Evolutionary conservation across 2,329 filamentous ascomycete species (phyloP).

Genomic region (Xylaria sp.): DNA sequence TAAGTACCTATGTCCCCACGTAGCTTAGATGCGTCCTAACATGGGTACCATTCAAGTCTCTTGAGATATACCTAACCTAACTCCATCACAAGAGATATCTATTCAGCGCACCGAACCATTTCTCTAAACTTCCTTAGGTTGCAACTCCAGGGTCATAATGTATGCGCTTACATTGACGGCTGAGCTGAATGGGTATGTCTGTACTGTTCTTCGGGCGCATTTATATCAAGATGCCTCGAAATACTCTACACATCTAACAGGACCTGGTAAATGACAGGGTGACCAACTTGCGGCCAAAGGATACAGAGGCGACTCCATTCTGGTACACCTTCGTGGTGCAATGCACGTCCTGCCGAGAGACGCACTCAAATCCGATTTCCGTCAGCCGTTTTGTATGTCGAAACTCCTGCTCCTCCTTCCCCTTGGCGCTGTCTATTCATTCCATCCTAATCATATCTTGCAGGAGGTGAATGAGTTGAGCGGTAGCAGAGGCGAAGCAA

Average conservation of each 20-base stretch:
- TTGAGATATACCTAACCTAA: too few relatives aligned
- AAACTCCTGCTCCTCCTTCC: background rate
- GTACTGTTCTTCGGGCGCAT: constrained; percentile 1
- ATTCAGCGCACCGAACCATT: too few relatives aligned
- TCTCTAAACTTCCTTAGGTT: background rate
- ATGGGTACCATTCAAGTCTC: too few relatives aligned
- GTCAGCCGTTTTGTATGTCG: constrained; percentile 85
- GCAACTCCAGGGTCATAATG: constrained; percentile 58
- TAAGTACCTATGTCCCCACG: background rate
- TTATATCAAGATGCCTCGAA: background rate
- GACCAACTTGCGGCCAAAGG: constrained; percentile 86
- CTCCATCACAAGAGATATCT: too few relatives aligned
- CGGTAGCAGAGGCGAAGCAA: constrained; percentile 93
- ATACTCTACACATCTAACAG: constrained; percentile 8
- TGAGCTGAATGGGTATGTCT: constrained; percentile 73
- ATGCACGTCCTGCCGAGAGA: constrained; percentile 96
- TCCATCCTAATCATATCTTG: constrained; percentile 26
- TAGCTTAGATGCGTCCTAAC: background rate
- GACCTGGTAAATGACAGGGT: constrained; percentile 67
- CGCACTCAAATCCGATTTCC: constrained; percentile 85
- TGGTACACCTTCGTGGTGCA: constrained; percentile 98
- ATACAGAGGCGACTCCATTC: constrained; percentile 84
- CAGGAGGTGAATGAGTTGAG: constrained; percentile 92
- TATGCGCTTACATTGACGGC: constrained; percentile 74
- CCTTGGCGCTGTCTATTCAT: background rate